phyloP scores from a whole-genome alignment of 495 filamentous ascomycete species.

The Xylaria acuta region DNA sequence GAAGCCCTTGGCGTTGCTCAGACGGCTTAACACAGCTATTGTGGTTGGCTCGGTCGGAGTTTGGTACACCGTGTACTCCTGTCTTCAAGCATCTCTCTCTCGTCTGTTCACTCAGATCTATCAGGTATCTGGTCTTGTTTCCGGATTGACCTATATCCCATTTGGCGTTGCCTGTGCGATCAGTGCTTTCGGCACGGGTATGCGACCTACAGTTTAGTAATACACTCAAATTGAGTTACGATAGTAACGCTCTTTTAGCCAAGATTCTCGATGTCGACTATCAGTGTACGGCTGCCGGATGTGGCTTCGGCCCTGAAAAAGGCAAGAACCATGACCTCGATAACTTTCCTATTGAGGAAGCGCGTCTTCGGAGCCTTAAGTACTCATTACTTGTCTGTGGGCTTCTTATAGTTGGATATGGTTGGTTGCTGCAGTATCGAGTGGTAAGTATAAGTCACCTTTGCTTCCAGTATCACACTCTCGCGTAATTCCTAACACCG shows the following conservation, averaged over 20 bases:
- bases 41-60: background rate
- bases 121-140: background rate
- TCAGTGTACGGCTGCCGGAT: background rate
- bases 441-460: background rate
- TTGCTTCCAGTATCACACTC: background rate
- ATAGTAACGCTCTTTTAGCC: background rate
- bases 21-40: background rate
- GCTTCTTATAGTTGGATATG: background rate
- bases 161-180: constrained; percentile 19
- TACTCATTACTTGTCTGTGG: background rate
- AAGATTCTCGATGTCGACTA: constrained; percentile 1
- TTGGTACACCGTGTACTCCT: constrained; percentile 4
- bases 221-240: background rate
- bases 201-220: background rate
- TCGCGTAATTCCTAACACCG: background rate
- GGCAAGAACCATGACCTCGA: background rate
- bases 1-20: background rate
- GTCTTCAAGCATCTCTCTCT: background rate
- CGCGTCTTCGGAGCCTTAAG: background rate
- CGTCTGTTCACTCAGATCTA: constrained; percentile 1
- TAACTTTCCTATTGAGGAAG: background rate
- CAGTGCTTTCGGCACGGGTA: constrained; percentile 5
- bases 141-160: constrained; percentile 12
- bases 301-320: background rate
- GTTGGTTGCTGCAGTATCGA: background rate